Base-by-base conservation (phyloP, 768 basidiomycete species). In the Boletus sp. region DNA sequence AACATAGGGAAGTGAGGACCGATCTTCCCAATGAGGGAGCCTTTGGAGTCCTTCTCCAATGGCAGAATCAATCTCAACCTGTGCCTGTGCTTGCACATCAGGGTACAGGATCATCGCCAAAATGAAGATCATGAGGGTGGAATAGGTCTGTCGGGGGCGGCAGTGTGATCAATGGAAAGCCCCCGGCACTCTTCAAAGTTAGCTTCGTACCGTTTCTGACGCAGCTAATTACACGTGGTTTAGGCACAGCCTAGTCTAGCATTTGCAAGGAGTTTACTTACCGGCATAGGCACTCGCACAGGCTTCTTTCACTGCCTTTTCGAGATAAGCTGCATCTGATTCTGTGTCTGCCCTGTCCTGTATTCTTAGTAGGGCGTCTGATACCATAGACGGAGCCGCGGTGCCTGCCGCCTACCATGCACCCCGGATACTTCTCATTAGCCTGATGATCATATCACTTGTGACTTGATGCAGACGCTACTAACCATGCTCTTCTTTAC, bases 91-190 rank as follows among this genome's bases (percentile, higher is more conserved):
- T 50, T 67, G 70, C 20, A 59, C 68, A 1, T 68, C 60, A 41
- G 68, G 66, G 52, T 68, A 58, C 33, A 70, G 40, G 30, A 67
- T 47, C 68, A 70, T 65, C n/a, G 47, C 65, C 49, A 68, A 56
- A 24, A 67, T 18, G 52, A 71, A 70, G 28, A 54, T 54, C 47
- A 54, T 49, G 28, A 62, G 32, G 17, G 57, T 61, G 32, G 64
- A 71, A 10, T 11, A 58, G 7, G 62, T 66, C 71, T 60, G 47
- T 58, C 47, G 8, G 17, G 47, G 52, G 51, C 40, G 52, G 51
- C 40, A 47, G 52, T 53, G 50, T 59, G 28, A 52, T 52, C 47
- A 54, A 54, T 63, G 39, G 18, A 57, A 50, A 51, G 11, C 17
- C 30, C 5, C 41, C 28, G 10, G 30, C 24, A 45, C 7, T 35